Evolutionary conservation across 2,329 filamentous ascomycete genomes (phyloP), one percentile per base, ranked within the genome.

Genomic region (Fusarium acutatum): DNA sequence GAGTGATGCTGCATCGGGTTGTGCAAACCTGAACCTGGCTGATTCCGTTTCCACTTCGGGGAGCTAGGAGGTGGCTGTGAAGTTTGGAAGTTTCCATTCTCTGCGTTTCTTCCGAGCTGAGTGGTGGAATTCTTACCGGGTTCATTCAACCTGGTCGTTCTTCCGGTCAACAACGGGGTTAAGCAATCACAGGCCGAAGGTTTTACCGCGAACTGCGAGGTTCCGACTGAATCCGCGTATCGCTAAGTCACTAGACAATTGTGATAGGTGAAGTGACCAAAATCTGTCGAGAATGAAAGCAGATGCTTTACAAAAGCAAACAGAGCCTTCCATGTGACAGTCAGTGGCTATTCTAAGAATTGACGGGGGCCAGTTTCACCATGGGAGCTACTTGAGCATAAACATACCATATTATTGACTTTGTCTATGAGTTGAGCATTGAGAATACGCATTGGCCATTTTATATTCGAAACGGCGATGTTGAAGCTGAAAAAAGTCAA

Each of bases 91-190:
- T 44, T 64, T 72, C 68, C 44, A 52, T 69, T 57, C 30, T 35
- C 24, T 40, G 14, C 26, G 22, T 47, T 28, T 34, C 52, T 56
- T 37, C 52, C 26, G 38, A 60, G 60, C 53, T 74, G 72, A 75
- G 69, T 73, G 72, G 69, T 75, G 64, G 64, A 56, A 62, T 75
- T 69, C 49, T 30, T 59, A 14, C 44, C n/a, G 35, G 15, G 32
- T 13, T 26, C 37, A 12, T 49, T 30, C 47, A 52, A 66, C 60
- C 66, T 60, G 57, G 46, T 32, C 40, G 40, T 28, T 34, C 34
- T 44, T 43, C 44, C 38, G 14, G 34, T 20, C 34, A 37, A 28
- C 26, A 37, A 24, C 18, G 20, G 15, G 35, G 22, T 47, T 50
- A 58, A 50, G 56, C 44, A 38, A 18, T 32, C 54, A 41, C 46